Conservation (phyloP, 345 rosid species). For the Camelina hispida region DNA sequence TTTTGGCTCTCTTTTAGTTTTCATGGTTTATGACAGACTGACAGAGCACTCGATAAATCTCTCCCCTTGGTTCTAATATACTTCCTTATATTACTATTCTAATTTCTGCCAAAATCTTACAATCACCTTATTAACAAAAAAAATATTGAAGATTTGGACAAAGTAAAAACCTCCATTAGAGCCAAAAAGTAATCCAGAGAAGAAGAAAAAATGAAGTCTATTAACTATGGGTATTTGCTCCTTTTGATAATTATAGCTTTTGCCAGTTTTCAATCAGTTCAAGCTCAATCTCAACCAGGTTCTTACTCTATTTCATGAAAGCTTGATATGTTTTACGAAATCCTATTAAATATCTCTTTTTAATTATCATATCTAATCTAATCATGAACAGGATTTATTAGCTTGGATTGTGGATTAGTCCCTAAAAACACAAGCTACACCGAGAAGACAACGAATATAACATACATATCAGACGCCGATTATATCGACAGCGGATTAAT, state of each 20-base stretch:
- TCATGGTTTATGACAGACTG: neutral
- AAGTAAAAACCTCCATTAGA: neutral
- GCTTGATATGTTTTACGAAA: neutral
- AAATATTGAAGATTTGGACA: slow-evolving; percentile 12
- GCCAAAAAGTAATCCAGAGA: neutral
- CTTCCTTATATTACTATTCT: slow-evolving; percentile 9
- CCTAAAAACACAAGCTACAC: slow-evolving; percentile 27
- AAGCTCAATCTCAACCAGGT: slow-evolving; percentile 46
- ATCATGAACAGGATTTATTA: slow-evolving; percentile 38
- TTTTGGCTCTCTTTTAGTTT: too few species aligned
- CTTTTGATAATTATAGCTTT: slow-evolving; percentile 1
- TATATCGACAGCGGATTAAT: slow-evolving; percentile 40
- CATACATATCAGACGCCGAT: slow-evolving; percentile 35
- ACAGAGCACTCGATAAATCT: slow-evolving; percentile 11
- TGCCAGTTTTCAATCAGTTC: slow-evolving; percentile 10
- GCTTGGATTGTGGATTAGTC: slow-evolving; percentile 41
- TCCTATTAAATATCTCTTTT: neutral
- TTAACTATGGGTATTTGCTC: slow-evolving; percentile 13
- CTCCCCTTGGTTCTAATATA: neutral
- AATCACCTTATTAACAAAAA: neutral
- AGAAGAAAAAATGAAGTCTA: slow-evolving; percentile 32
- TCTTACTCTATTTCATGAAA: slow-evolving; percentile 16
- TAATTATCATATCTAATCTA: neutral
- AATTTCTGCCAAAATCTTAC: neutral
- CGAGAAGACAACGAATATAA: slow-evolving; percentile 36